phyloP scores from a whole-genome alignment of 495 filamentous ascomycete species.

The Aspergillus indologenus region DNA sequence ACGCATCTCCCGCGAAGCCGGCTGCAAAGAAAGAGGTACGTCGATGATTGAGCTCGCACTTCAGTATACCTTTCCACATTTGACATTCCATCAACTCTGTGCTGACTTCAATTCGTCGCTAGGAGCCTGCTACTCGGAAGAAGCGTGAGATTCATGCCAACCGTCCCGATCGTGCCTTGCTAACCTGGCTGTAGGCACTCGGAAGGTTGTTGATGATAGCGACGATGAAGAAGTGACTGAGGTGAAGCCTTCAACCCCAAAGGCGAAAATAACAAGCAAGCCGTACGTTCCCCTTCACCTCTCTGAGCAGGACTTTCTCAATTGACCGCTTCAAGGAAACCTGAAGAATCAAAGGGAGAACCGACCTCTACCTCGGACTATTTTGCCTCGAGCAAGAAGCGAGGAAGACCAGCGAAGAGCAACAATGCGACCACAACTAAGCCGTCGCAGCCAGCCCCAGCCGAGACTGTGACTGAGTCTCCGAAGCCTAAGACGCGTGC shows the following conservation, averaged over 20 bases:
- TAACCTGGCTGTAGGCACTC: conserved; percentile 44
- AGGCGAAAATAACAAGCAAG: conserved; percentile 43
- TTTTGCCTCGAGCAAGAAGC: conserved; percentile 59
- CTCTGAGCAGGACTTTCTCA: neutral
- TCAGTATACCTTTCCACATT: neutral
- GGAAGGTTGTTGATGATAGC: conserved; percentile 74
- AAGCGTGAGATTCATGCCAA: conserved; percentile 31
- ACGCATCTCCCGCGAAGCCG: conserved; percentile 29
- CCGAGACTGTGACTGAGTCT: conserved; percentile 23
- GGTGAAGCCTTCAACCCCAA: conserved; percentile 41
- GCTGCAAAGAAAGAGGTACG: conserved; percentile 44
- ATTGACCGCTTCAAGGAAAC: conserved; percentile 39
- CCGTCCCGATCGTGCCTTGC: conserved; percentile 9
- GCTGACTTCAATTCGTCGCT: neutral
- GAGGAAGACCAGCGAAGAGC: conserved; percentile 33
- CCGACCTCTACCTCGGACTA: conserved; percentile 58
- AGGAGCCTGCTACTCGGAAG: conserved; percentile 39
- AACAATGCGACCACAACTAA: conserved; percentile 13
- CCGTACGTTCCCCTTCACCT: conserved; percentile 22
- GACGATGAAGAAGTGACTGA: conserved; percentile 56
- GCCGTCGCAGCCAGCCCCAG: conserved; percentile 16
- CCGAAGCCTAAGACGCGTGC: conserved; percentile 26
- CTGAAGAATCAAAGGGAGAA: conserved; percentile 46
- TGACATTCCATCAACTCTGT: neutral
- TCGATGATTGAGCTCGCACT: neutral